Conservation (phyloP, 306 rosid species). For the Medicago truncatula region DNA sequence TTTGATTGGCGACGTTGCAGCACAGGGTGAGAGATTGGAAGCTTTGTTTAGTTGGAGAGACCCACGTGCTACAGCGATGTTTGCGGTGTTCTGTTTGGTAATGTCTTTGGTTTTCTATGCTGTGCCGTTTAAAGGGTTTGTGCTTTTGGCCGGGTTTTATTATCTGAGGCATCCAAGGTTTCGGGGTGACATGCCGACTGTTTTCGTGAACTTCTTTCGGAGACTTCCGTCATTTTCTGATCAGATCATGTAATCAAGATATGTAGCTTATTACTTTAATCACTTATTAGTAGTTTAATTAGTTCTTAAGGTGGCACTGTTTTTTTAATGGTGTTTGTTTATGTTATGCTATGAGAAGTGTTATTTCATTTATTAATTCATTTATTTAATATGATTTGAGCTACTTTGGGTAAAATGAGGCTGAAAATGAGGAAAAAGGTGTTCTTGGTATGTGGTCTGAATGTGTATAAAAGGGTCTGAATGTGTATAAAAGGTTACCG, state of each 20-base stretch:
- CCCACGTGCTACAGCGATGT: constrained; percentile 85
- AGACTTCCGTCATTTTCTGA: constrained; percentile 79
- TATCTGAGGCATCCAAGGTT: constrained; percentile 84
- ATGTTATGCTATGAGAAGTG: background rate
- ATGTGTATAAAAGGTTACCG: constrained; percentile 31
- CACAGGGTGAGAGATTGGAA: constrained; percentile 89
- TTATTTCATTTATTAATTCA: constrained; percentile 11
- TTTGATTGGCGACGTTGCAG: constrained; percentile 78
- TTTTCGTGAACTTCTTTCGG: constrained; percentile 69
- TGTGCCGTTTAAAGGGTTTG: constrained; percentile 67
- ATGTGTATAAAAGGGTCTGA: constrained; percentile 11
- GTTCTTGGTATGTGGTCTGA: background rate
- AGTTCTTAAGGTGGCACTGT: background rate
- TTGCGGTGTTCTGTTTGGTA: constrained; percentile 66
- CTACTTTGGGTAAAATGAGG: background rate
- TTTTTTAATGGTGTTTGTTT: constrained; percentile 4
- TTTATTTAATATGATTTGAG: constrained; percentile 28
- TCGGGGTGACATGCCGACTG: constrained; percentile 81
- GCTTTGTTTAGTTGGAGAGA: constrained; percentile 83
- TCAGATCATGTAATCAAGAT: constrained; percentile 61
- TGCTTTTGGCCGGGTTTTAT: constrained; percentile 64
- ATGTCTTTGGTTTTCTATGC: constrained; percentile 73
- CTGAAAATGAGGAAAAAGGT: background rate
- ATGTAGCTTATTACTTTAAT: background rate
- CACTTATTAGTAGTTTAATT: background rate